Conservation (phyloP, 2,329 filamentous ascomycete genomes). For the Claviceps pusilla region DNA sequence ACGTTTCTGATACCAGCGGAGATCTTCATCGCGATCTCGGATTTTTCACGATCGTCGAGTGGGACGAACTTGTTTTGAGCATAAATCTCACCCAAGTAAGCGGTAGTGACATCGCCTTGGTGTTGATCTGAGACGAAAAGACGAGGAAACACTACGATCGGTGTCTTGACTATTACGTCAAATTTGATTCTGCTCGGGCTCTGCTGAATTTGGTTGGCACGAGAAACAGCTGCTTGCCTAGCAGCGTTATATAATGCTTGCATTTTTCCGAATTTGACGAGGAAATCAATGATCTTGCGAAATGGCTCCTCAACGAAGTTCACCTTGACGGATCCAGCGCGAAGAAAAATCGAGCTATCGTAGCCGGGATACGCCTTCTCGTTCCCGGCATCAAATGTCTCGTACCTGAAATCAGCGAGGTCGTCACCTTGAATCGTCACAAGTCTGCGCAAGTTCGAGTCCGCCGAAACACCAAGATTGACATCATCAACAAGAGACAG, state of each 20-base stretch:
- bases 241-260: constrained; percentile 97
- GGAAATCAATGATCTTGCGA: constrained; percentile 92
- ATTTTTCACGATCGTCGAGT: constrained; percentile 58
- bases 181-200: constrained; percentile 84
- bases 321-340: constrained; percentile 87
- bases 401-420: constrained; percentile 90
- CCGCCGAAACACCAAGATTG: constrained; percentile 70
- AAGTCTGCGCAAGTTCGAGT: constrained; percentile 69
- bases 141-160: constrained; percentile 87
- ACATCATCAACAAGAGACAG: constrained; percentile 84
- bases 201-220: constrained; percentile 86
- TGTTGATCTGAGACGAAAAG: constrained; percentile 54
- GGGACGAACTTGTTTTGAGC: constrained; percentile 85
- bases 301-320: constrained; percentile 97
- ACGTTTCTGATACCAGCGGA: constrained; percentile 86
- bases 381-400: constrained; percentile 72
- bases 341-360: constrained; percentile 77
- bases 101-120: constrained; percentile 70
- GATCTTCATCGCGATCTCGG: constrained; percentile 73
- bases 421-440: constrained; percentile 93
- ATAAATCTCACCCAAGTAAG: constrained; percentile 93
- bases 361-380: constrained; percentile 73
- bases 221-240: constrained; percentile 80
- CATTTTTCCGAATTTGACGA: constrained; percentile 99
- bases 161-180: constrained; percentile 83